These are phyloP conservation scores for Termitomyces sp. DNA, from an alignment of 768 basidiomycete genomes.

Conservation along the genomic window DNA sequence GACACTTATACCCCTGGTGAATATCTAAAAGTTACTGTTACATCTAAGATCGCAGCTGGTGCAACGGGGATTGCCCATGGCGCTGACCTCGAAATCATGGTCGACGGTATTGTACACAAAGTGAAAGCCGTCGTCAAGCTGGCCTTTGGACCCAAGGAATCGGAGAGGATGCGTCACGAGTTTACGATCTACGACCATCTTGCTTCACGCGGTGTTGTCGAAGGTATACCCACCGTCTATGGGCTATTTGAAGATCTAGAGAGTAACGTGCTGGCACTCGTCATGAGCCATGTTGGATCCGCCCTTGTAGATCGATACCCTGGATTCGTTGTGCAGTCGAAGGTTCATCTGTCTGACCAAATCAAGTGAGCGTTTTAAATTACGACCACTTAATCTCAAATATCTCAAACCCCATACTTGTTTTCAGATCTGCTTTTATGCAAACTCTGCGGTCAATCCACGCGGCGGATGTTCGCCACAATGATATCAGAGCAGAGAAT, in stretches of 20 bases:
- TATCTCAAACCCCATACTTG: too few relatives aligned
- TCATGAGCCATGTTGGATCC: not conserved
- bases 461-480: not conserved
- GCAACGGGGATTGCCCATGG: not conserved
- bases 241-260: not conserved
- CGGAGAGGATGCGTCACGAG: not conserved
- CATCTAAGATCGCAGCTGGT: not conserved
- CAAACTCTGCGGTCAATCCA: not conserved
- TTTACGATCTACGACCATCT: not conserved
- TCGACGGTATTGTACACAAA: not conserved
- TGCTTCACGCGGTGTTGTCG: not conserved
- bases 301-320: too few relatives aligned
- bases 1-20: not conserved
- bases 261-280: not conserved
- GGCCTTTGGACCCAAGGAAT: not conserved
- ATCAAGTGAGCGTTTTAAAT: too few relatives aligned
- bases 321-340: too few relatives aligned
- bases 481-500: conserved; percentile 1
- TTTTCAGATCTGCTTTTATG: too few relatives aligned
- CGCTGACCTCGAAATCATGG: not conserved
- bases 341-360: too few relatives aligned
- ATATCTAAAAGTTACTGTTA: not conserved
- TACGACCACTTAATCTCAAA: too few relatives aligned
- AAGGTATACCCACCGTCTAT: not conserved
- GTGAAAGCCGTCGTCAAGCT: not conserved